Base-by-base conservation (phyloP, 2,329 filamentous ascomycete species). In the Alternaria sp. region DNA sequence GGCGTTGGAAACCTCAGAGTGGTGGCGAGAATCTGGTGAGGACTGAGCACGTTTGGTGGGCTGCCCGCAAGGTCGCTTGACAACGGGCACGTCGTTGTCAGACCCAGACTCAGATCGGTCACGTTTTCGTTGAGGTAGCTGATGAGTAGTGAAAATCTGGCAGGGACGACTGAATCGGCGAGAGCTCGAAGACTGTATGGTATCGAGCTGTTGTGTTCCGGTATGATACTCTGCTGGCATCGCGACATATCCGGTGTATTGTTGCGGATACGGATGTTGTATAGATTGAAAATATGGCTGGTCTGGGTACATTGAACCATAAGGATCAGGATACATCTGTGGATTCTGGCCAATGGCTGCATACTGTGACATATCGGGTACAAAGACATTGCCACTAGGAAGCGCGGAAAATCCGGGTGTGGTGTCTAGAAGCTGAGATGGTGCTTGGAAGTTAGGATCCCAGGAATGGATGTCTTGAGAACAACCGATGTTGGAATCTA, bases 331-430 rank as follows among this genome's bases (percentile, higher is more conserved):
- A 30, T 63, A 63, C 4, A 36, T 16, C 3, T 57, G 54, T 24
- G 44, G 28, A 11, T 26, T 16, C 12, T 49, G 47, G 20, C n/a
- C 14, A 34, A 38, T 12, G 4, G 20, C n/a, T 24, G 46, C 34
- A 18, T 42, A 43, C 7, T 36, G 41, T 48, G 55, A 22, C 34
- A 48, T 26, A 16, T 54, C 34, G 4, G 16, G 30, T 18, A 47
- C 30, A 7, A 34, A 58, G 3, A 32, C 24, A 39, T 39, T 53
- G 16, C 54, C 51, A 12, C 48, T 30, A 16, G 62, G 62, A 20
- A 64, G 18, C 8, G 59, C 59, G 12, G 54, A 62, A 7, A 64
- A 22, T 7, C 58, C 62, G 7, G 54, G 51, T 24, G 62, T 62
- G 12, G 55, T 36, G 7, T 42, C 32, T 32, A 44, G 26, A 24